Evolutionary conservation across 1,284 basidiomycete species (phyloP).

Genomic region (Melanopsichium pennsylvanicum): DNA sequence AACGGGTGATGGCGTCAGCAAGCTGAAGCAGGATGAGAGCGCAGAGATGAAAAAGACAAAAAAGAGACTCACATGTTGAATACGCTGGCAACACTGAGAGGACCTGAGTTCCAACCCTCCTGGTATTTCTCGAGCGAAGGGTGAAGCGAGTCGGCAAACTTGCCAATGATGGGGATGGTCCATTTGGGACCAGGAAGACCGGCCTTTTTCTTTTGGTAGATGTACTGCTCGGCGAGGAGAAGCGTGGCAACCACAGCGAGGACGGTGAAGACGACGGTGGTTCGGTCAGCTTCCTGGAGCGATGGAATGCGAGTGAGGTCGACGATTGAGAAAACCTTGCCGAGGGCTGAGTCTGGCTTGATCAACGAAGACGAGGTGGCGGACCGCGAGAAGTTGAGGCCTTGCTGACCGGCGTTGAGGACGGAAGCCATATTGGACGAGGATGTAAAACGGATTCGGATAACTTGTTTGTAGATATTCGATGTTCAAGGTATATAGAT

Average conservation of each 20-base stretch:
- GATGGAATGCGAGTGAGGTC: slow-evolving; percentile 36
- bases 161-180: slow-evolving; percentile 65
- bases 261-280: slow-evolving; percentile 51
- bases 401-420: slow-evolving; percentile 37
- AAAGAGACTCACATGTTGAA: slow-evolving; percentile 59
- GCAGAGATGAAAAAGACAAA: too few species aligned
- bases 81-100: slow-evolving; percentile 63
- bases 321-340: slow-evolving; percentile 37
- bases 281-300: slow-evolving; percentile 42
- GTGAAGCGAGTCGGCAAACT: slow-evolving; percentile 63
- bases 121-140: slow-evolving; percentile 64
- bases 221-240: slow-evolving; percentile 56
- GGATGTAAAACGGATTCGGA: not conserved
- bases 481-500: slow-evolving; percentile 6
- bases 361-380: slow-evolving; percentile 5
- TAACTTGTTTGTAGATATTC: too few species aligned
- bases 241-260: slow-evolving; percentile 50
- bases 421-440: slow-evolving; percentile 28
- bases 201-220: slow-evolving; percentile 58
- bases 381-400: slow-evolving; percentile 38
- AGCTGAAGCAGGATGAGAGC: not conserved
- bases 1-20: not conserved
- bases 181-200: slow-evolving; percentile 60
- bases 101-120: slow-evolving; percentile 64
- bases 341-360: slow-evolving; percentile 17